A percentile compares a stretch with the other conserved stretches of the same genome.
These are phyloP conservation scores for Dictyophora rubrovolvata DNA, from an alignment of 768 basidiomycete genomes.

Conservation along the genomic window DNA sequence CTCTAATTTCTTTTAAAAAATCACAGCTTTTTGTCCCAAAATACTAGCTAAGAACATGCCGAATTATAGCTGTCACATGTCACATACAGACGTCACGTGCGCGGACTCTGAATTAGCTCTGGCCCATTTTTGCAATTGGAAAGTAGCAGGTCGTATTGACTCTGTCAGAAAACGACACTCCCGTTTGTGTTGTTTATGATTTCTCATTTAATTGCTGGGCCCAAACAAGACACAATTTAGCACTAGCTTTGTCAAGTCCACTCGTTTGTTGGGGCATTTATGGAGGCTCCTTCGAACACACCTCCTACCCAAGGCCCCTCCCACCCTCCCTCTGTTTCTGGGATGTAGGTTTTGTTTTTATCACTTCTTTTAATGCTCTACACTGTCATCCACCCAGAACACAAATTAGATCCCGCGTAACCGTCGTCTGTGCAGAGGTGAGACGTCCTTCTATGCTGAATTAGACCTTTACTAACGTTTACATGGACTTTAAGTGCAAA, in stretches of 20 bases:
- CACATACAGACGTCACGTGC: not conserved
- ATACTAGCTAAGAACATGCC: no score
- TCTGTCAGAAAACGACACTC: not conserved
- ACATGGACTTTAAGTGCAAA: conserved; percentile 51
- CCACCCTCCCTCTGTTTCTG: not conserved
- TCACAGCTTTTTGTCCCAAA: no score
- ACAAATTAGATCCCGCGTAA: conserved; percentile 66
- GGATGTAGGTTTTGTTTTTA: not conserved
- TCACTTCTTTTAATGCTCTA: not conserved
- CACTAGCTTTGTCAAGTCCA: not conserved
- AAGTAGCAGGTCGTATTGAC: not conserved
- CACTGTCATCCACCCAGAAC: conserved; percentile 22
- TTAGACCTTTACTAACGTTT: not conserved
- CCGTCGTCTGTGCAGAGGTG: conserved; percentile 77
- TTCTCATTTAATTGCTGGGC: not conserved
- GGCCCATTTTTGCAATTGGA: not conserved
- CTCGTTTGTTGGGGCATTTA: not conserved
- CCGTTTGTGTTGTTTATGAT: not conserved
- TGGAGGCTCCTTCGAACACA: not conserved
- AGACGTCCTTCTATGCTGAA: conserved; percentile 13
- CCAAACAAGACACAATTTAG: not conserved
- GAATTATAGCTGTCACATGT: no score
- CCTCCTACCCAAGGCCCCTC: not conserved
- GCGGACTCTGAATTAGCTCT: conserved; percentile 2
- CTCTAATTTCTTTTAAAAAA: no score